phyloP scores from a whole-genome alignment of 768 basidiomycete species.

The Termitomyces sp. region DNA sequence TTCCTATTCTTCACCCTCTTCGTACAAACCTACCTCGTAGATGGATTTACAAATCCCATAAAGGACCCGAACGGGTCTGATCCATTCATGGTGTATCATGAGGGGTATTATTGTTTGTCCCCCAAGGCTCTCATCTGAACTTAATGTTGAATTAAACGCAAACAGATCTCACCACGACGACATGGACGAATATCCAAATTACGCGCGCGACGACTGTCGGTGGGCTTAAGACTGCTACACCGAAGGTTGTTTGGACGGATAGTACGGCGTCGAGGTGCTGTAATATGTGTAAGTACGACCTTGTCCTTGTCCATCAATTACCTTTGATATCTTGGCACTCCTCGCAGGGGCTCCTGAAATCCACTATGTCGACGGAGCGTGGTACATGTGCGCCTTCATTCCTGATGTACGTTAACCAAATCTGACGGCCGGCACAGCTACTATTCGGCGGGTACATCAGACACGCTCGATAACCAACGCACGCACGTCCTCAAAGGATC shows the following conservation, averaged over 20 bases:
- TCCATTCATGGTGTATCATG: slow-evolving; percentile 27
- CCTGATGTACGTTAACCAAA: too few relatives aligned
- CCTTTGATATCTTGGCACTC: too few relatives aligned
- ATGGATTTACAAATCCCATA: slow-evolving; percentile 24
- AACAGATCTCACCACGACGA: slow-evolving; percentile 25
- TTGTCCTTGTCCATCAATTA: too few relatives aligned
- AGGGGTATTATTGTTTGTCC: slow-evolving; percentile 26
- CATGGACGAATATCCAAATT: slow-evolving; percentile 28
- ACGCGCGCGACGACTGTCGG: slow-evolving; percentile 25
- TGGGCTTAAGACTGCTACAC: slow-evolving; percentile 32
- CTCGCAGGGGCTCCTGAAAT: slow-evolving; percentile 30
- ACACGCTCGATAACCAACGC: slow-evolving; percentile 29
- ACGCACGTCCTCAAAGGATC: slow-evolving; percentile 28
- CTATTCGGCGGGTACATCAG: slow-evolving; percentile 28
- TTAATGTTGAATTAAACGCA: background rate
- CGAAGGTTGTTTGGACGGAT: slow-evolving; percentile 28
- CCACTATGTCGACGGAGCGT: slow-evolving; percentile 26
- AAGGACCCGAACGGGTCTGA: slow-evolving; percentile 25
- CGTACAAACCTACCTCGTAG: slow-evolving; percentile 7
- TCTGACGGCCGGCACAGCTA: slow-evolving; percentile 21
- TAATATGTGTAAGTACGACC: slow-evolving; percentile 25
- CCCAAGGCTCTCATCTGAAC: too few relatives aligned
- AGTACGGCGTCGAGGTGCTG: slow-evolving; percentile 26
- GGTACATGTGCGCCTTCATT: slow-evolving; percentile 25
- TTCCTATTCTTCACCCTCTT: slow-evolving; percentile 9